Conservation (phyloP, 1,284 basidiomycete genomes). For the Fomes fomentarius region DNA sequence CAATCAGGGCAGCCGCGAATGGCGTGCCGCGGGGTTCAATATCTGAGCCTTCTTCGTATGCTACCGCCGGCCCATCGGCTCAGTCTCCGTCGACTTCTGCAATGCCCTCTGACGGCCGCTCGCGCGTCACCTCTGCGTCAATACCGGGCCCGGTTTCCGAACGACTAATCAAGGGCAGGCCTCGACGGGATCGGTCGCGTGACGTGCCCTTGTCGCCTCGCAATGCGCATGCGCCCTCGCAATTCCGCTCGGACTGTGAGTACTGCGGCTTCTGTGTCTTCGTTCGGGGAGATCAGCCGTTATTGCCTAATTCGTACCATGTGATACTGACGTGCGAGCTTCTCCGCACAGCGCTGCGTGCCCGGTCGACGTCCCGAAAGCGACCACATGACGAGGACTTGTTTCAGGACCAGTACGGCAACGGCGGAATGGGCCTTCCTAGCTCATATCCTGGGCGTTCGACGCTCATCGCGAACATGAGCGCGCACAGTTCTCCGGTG, state of each 20-base stretch:
- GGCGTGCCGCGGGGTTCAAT: constrained; percentile 22
- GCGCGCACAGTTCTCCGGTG: constrained; percentile 73
- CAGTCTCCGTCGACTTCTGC: constrained; percentile 23
- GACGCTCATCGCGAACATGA: constrained; percentile 54
- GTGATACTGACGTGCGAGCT: constrained; percentile 20
- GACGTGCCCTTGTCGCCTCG: constrained; percentile 63
- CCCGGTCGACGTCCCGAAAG: constrained; percentile 73
- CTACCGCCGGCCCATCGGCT: constrained; percentile 24
- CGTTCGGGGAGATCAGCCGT: constrained; percentile 27
- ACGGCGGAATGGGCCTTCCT: constrained; percentile 30
- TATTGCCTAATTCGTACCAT: constrained; percentile 19
- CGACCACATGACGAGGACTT: constrained; percentile 70
- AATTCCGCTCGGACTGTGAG: constrained; percentile 69
- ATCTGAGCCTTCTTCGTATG: constrained; percentile 21
- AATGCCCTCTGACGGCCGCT: constrained; percentile 19
- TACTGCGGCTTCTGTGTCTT: constrained; percentile 25
- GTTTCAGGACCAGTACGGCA: constrained; percentile 36
- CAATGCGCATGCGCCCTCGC: constrained; percentile 62
- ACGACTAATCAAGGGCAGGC: constrained; percentile 54
- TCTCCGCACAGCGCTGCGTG: constrained; percentile 54
- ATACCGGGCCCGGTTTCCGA: constrained; percentile 36
- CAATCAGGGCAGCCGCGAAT: constrained; percentile 45
- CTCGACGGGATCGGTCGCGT: constrained; percentile 59
- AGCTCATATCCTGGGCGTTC: constrained; percentile 39
- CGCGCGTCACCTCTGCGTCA: constrained; percentile 25